These are phyloP conservation scores for Kwoniella heveanensis DNA, from an alignment of 768 basidiomycete genomes.

Conservation along the genomic window DNA sequence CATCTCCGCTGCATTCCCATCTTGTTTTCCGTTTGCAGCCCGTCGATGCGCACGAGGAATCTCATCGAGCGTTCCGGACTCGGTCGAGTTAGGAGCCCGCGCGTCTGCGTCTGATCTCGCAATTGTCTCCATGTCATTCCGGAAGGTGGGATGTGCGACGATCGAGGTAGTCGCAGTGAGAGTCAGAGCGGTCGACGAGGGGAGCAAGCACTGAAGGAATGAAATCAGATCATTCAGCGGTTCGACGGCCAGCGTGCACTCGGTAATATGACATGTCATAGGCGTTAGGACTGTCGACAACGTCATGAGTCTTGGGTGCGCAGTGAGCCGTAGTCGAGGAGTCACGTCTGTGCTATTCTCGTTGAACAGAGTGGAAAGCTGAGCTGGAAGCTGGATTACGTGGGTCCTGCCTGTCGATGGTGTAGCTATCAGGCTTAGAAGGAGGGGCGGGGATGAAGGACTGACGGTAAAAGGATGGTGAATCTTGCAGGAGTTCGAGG, in stretches of 20 bases:
- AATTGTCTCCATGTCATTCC: neutral
- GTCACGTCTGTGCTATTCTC: too few relatives aligned
- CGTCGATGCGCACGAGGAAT: neutral
- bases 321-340: neutral
- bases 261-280: neutral
- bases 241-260: neutral
- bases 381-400: constrained; percentile 14
- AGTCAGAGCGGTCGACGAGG: constrained; percentile 8
- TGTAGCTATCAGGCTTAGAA: neutral
- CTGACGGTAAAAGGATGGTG: neutral
- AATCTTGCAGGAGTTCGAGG: too few relatives aligned
- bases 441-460: neutral
- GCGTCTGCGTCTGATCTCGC: neutral
- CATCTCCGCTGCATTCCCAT: neutral
- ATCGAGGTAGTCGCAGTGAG: neutral
- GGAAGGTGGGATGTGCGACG: neutral
- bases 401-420: neutral
- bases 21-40: neutral
- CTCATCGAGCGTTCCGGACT: neutral
- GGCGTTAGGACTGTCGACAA: constrained; percentile 12
- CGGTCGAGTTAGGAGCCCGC: neutral
- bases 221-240: constrained; percentile 11
- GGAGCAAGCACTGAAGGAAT: constrained; percentile 19
- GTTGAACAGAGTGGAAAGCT: constrained; percentile 2
- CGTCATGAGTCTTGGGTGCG: neutral